Conservation (phyloP, 371 early-diverging fungal genomes). For the Circinella umbellata region DNA sequence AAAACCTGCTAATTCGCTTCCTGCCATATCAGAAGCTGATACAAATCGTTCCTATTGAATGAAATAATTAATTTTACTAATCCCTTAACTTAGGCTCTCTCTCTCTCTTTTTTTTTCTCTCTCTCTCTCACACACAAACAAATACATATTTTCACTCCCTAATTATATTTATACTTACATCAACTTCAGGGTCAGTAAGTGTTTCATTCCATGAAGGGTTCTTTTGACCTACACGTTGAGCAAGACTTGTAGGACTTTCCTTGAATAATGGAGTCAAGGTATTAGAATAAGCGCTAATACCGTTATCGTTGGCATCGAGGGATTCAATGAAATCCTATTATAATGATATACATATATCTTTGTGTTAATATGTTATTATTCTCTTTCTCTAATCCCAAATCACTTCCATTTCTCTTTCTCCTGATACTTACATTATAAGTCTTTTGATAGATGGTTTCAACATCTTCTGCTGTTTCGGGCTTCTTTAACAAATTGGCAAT, state of each 20-base stretch:
- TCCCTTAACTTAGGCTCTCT: too few relatives aligned
- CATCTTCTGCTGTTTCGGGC: conserved; percentile 53
- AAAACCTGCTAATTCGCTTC: conserved; percentile 73
- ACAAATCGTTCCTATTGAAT: conserved; percentile 56
- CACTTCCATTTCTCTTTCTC: background rate
- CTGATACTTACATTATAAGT: conserved; percentile 69
- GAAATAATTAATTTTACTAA: background rate
- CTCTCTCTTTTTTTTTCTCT: too few relatives aligned
- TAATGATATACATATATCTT: background rate
- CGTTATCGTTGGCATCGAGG: conserved; percentile 88
- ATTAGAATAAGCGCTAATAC: conserved; percentile 83
- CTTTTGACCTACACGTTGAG: conserved; percentile 79
- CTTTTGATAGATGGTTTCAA: conserved; percentile 76
- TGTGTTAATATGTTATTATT: background rate
- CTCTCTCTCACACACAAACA: too few relatives aligned
- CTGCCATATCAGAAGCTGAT: conserved; percentile 79
- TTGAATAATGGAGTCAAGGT: conserved; percentile 81
- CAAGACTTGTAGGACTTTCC: conserved; percentile 79
- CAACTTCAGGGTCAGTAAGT: conserved; percentile 66
- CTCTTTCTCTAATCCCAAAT: background rate
- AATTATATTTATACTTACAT: conserved; percentile 39
- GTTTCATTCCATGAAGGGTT: conserved; percentile 95
- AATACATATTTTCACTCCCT: too few relatives aligned
- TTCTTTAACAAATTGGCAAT: conserved; percentile 66
- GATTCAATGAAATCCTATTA: conserved; percentile 73